phyloP scores from a whole-genome alignment of 1,284 basidiomycete species.

The Cronartium quercuum region DNA sequence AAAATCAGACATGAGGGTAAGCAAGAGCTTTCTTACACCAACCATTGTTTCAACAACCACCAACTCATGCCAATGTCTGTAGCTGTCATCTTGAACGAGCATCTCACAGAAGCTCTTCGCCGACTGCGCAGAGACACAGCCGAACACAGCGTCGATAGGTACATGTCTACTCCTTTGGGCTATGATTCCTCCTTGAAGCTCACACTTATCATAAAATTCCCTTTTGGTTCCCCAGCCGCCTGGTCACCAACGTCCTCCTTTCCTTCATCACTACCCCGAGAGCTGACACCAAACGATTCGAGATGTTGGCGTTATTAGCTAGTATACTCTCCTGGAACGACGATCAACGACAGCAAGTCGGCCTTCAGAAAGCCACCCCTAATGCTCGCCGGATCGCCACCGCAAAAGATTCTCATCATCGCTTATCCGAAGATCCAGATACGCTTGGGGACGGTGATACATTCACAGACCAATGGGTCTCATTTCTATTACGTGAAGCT shows the following conservation, averaged over 20 bases:
- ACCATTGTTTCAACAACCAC: slow-evolving; percentile 20
- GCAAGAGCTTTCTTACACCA: slow-evolving; percentile 41
- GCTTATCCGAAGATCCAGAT: neutral
- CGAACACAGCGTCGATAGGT: slow-evolving; percentile 78
- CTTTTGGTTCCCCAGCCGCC: slow-evolving; percentile 55
- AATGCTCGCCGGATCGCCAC: slow-evolving; percentile 32
- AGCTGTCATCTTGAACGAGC: slow-evolving; percentile 95
- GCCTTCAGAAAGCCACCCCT: slow-evolving; percentile 61
- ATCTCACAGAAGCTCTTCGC: slow-evolving; percentile 92
- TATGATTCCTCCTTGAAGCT: neutral
- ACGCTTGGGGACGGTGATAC: slow-evolving; percentile 36
- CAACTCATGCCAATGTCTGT: slow-evolving; percentile 32
- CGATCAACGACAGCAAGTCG: slow-evolving; percentile 79
- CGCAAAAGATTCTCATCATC: neutral
- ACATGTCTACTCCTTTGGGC: slow-evolving; percentile 28
- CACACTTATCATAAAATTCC: slow-evolving; percentile 8
- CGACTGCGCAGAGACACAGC: slow-evolving; percentile 76
- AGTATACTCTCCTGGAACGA: slow-evolving; percentile 88
- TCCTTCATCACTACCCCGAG: slow-evolving; percentile 84
- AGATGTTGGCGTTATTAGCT: slow-evolving; percentile 83
- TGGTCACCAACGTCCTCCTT: slow-evolving; percentile 92
- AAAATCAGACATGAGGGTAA: slow-evolving; percentile 89
- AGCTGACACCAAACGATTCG: slow-evolving; percentile 87
- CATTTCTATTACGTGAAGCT: slow-evolving; percentile 35
- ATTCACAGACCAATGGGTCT: slow-evolving; percentile 39